Percentiles rank a stretch among this genome's conserved stretches.
Evolutionary conservation across 1,284 basidiomycete species (phyloP).

Genomic region (Irpex sp.): DNA sequence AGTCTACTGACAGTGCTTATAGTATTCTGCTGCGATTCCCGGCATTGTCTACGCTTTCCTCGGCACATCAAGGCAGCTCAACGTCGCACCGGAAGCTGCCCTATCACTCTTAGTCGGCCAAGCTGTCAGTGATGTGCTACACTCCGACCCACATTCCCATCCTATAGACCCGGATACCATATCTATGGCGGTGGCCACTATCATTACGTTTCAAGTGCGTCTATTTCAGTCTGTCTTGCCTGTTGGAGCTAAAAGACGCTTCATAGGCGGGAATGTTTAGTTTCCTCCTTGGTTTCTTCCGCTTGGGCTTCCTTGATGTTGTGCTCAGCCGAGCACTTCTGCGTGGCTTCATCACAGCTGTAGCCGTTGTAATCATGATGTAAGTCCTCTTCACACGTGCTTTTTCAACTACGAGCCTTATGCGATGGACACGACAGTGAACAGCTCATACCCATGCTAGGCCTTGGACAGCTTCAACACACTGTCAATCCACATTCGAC

Average conservation of each 20-base stretch:
- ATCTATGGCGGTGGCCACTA: constrained; percentile 65
- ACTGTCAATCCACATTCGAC: constrained; percentile 58
- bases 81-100: constrained; percentile 89
- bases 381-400: constrained; percentile 29
- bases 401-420: neutral
- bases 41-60: constrained; percentile 82
- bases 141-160: constrained; percentile 54
- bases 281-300: constrained; percentile 82
- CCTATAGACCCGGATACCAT: constrained; percentile 50
- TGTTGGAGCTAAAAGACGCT: neutral
- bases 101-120: constrained; percentile 88
- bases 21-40: constrained; percentile 81
- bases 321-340: constrained; percentile 87
- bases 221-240: neutral
- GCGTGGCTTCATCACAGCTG: constrained; percentile 83
- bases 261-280: constrained; percentile 81
- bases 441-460: constrained; percentile 81
- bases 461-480: constrained; percentile 58
- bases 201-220: constrained; percentile 80
- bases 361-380: constrained; percentile 75
- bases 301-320: constrained; percentile 92
- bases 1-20: neutral
- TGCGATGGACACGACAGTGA: constrained; percentile 43
- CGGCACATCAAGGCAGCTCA: constrained; percentile 80
- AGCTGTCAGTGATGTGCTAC: constrained; percentile 68